Percentiles rank a stretch among this genome's conserved stretches.
These are phyloP conservation scores for Penicillium argentinense DNA, from an alignment of 495 filamentous ascomycete genomes.

Conservation along the genomic window DNA sequence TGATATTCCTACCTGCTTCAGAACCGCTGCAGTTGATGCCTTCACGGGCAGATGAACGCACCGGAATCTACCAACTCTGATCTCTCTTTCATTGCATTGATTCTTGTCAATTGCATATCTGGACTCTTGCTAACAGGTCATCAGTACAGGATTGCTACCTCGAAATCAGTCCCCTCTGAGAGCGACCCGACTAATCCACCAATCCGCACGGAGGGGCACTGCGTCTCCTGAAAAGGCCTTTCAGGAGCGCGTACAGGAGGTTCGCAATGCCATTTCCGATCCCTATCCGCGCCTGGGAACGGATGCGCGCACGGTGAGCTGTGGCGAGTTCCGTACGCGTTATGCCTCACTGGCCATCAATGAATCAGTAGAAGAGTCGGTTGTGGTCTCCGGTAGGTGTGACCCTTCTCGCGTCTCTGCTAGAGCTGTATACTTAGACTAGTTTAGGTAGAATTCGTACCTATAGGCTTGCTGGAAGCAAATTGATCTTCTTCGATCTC, in stretches of 20 bases:
- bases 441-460: slow-evolving; percentile 64
- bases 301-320: slow-evolving; percentile 32
- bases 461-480: slow-evolving; percentile 58
- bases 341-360: slow-evolving; percentile 42
- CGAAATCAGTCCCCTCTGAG: slow-evolving; percentile 8
- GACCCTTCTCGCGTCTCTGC: slow-evolving; percentile 20
- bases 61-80: slow-evolving; percentile 28
- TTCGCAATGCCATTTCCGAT: slow-evolving; percentile 42
- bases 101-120: slow-evolving; percentile 2
- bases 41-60: slow-evolving; percentile 42
- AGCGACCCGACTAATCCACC: slow-evolving; percentile 21
- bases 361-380: slow-evolving; percentile 46
- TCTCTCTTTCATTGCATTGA: slow-evolving; percentile 9
- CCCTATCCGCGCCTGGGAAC: slow-evolving; percentile 52
- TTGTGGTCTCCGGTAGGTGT: slow-evolving; percentile 48
- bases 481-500: slow-evolving; percentile 83
- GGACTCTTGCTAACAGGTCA: slow-evolving; percentile 21
- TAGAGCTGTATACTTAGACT: slow-evolving; percentile 46
- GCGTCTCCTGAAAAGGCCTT: slow-evolving; percentile 40
- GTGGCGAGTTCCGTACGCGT: slow-evolving; percentile 37
- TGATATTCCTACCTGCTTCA: slow-evolving; percentile 52
- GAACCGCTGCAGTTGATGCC: slow-evolving; percentile 98
- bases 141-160: slow-evolving; percentile 29
- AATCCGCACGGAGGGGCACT: slow-evolving; percentile 22
- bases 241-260: slow-evolving; percentile 50